These are phyloP conservation scores for Thoreauomyces humboldtii DNA, from an alignment of 192 early-diverging fungal species.

Conservation along the genomic window DNA sequence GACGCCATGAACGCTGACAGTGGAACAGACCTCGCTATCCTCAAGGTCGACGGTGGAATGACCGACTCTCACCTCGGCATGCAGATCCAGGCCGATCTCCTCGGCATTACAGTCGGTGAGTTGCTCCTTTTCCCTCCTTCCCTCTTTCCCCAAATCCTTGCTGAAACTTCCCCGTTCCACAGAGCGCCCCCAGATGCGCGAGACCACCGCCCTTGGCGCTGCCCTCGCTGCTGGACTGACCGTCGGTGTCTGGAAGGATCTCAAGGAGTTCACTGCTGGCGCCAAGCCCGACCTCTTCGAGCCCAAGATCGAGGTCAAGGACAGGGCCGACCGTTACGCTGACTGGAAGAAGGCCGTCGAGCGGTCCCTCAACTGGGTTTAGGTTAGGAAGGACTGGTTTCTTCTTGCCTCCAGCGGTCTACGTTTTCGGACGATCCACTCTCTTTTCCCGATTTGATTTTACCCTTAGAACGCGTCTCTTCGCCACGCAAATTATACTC, in stretches of 20 bases:
- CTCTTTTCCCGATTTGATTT: too few species aligned
- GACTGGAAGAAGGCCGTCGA: slow-evolving; percentile 25
- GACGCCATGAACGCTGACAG: slow-evolving; percentile 86
- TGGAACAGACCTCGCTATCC: slow-evolving; percentile 59
- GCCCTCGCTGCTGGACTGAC: slow-evolving; percentile 86
- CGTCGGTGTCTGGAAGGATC: slow-evolving; percentile 62
- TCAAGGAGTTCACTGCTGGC: slow-evolving; percentile 37
- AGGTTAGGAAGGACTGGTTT: too few species aligned
- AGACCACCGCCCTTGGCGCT: slow-evolving; percentile 89
- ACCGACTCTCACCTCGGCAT: slow-evolving; percentile 87
- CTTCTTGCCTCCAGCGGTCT: too few species aligned
- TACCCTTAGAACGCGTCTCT: too few species aligned
- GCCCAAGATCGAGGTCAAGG: slow-evolving; percentile 5
- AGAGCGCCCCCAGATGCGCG: slow-evolving; percentile 78
- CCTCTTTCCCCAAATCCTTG: background rate
- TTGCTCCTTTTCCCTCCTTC: background rate
- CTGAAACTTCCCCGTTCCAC: background rate
- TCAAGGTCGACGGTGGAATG: slow-evolving; percentile 94
- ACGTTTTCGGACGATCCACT: too few species aligned
- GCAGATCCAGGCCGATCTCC: slow-evolving; percentile 88
- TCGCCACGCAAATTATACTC: too few species aligned
- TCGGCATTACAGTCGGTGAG: slow-evolving; percentile 69
- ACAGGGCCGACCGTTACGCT: slow-evolving; percentile 6
- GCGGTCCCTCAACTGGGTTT: slow-evolving; percentile 18
- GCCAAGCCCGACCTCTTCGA: slow-evolving; percentile 14